Conservation (phyloP, 768 basidiomycete genomes). For the Pholiota microspora region DNA sequence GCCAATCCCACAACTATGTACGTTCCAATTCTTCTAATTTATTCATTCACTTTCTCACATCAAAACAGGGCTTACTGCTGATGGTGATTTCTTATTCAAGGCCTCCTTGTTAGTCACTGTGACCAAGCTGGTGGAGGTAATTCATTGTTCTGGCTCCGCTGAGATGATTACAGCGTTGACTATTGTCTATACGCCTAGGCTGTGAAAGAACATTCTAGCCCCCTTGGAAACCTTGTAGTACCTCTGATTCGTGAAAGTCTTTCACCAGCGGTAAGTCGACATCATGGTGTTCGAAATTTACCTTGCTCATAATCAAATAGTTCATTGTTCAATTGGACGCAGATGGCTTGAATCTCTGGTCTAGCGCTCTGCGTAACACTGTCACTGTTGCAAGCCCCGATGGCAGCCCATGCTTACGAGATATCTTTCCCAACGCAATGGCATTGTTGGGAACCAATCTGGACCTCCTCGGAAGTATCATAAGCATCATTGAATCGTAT, state of each 20-base stretch:
- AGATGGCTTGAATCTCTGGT: constrained; percentile 79
- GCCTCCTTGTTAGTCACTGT: constrained; percentile 66
- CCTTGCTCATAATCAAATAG: constrained; percentile 33
- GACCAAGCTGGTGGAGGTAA: constrained; percentile 68
- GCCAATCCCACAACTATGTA: constrained; percentile 74
- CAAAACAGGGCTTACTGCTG: constrained; percentile 60
- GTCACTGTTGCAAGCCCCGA: constrained; percentile 44
- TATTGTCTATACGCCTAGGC: too few species aligned
- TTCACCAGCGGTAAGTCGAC: constrained; percentile 45
- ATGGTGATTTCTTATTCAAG: constrained; percentile 72
- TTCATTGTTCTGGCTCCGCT: constrained; percentile 17
- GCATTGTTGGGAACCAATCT: constrained; percentile 63
- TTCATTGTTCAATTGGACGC: constrained; percentile 69
- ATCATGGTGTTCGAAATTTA: not conserved
- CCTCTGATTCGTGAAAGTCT: constrained; percentile 68
- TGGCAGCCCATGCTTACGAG: constrained; percentile 50
- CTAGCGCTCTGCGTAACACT: constrained; percentile 65
- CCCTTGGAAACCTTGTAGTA: constrained; percentile 53
- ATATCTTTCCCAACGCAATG: constrained; percentile 64
- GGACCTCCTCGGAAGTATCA: constrained; percentile 70
- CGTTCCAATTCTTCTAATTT: constrained; percentile 20
- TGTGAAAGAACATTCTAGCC: constrained; percentile 56
- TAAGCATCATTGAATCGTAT: constrained; percentile 73
- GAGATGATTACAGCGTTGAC: too few species aligned
- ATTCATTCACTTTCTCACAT: not conserved